phyloP scores from a whole-genome alignment of 2,329 filamentous ascomycete genomes.

The Talaromyces atroroseus region DNA sequence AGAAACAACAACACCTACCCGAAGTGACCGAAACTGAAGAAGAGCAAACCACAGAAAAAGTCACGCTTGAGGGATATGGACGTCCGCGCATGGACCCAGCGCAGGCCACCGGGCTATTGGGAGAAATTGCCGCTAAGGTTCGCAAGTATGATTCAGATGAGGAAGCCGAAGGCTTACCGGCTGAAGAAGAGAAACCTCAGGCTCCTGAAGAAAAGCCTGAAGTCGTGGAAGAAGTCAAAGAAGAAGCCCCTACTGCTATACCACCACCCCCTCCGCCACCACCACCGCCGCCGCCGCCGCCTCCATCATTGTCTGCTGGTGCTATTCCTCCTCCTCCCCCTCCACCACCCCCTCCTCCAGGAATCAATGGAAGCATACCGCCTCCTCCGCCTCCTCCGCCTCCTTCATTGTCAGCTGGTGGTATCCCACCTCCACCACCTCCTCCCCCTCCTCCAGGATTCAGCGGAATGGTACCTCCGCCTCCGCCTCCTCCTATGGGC shows the following conservation, averaged over 20 bases:
- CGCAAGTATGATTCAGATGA: constrained; percentile 65
- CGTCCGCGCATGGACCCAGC: constrained; percentile 60
- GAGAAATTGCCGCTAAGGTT: constrained; percentile 70
- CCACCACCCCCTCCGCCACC: constrained; percentile 17
- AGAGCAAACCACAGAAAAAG: constrained; percentile 67
- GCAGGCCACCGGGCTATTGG: constrained; percentile 62
- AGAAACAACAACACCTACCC: constrained; percentile 42
- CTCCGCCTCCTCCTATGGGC: constrained; percentile 45
- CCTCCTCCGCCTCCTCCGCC: constrained; percentile 42
- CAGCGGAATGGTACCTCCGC: constrained; percentile 36
- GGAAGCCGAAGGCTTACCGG: constrained; percentile 46
- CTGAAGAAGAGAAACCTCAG: constrained; percentile 4
- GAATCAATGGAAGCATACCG: constrained; percentile 30
- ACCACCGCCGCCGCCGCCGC: constrained; percentile 17
- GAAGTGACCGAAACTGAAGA: constrained; percentile 45
- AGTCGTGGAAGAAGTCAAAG: constrained; percentile 45
- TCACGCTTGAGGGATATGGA: constrained; percentile 58
- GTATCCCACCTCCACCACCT: constrained; percentile 38
- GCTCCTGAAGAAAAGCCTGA: constrained; percentile 60
- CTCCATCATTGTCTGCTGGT: constrained; percentile 37
- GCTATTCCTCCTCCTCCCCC: constrained; percentile 39
- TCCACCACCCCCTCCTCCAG: constrained; percentile 34
- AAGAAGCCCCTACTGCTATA: constrained; percentile 32
- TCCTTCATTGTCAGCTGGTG: constrained; percentile 38
- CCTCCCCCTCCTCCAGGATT: constrained; percentile 32